phyloP scores from a whole-genome alignment of 1,139 yeast genomes.

The Candida glucosophila region DNA sequence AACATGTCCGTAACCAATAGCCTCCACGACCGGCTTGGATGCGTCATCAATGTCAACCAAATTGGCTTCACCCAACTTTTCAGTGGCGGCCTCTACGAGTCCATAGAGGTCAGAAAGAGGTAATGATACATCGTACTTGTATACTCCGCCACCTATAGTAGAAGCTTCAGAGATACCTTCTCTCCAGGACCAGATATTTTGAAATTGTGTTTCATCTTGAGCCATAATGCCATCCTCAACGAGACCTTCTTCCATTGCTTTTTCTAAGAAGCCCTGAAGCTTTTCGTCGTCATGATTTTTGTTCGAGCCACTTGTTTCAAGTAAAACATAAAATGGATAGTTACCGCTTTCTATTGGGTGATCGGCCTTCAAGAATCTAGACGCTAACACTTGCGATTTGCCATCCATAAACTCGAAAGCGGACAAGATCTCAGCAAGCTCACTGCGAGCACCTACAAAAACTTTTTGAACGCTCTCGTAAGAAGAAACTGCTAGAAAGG shows the following conservation, averaged over 20 bases:
- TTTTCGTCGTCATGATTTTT: constrained; percentile 78
- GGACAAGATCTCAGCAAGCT: constrained; percentile 76
- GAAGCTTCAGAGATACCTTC: constrained; percentile 89
- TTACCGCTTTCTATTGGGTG: constrained; percentile 73
- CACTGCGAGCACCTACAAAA: constrained; percentile 70
- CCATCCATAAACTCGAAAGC: constrained; percentile 95
- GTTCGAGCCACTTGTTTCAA: constrained; percentile 91
- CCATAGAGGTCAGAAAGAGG: constrained; percentile 76
- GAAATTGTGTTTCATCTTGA: constrained; percentile 83
- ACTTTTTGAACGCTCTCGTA: constrained; percentile 79
- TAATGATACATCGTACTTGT: constrained; percentile 90
- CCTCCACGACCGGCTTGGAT: constrained; percentile 69
- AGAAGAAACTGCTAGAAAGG: constrained; percentile 74
- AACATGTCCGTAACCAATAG: constrained; percentile 91
- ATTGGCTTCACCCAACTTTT: constrained; percentile 44
- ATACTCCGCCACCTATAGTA: constrained; percentile 83
- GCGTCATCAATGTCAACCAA: constrained; percentile 59
- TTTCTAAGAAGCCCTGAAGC: constrained; percentile 71
- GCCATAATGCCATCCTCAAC: constrained; percentile 93
- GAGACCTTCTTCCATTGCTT: constrained; percentile 73
- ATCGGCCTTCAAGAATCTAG: constrained; percentile 41
- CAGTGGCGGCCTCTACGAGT: constrained; percentile 66
- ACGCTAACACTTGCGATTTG: constrained; percentile 60
- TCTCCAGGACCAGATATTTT: constrained; percentile 89
- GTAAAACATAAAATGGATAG: constrained; percentile 81